Evolutionary conservation across 495 filamentous ascomycete genomes (phyloP).

Genomic region (Penicillium daleae): DNA sequence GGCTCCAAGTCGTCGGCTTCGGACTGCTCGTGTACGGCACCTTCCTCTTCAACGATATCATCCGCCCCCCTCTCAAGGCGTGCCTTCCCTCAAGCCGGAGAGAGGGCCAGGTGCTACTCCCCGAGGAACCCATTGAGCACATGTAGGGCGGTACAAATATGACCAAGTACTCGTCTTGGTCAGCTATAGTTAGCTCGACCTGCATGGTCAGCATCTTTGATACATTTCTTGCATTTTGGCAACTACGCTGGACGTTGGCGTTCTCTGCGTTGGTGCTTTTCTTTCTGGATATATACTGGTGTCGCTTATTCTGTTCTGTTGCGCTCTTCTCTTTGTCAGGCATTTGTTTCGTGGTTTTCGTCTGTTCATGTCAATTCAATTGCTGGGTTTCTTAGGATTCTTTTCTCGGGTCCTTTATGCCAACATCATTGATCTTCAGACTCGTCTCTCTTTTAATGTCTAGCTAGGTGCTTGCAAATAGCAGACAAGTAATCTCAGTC

Average conservation of each 20-base stretch:
- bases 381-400: no score
- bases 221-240: slow-evolving; percentile 13
- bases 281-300: background rate
- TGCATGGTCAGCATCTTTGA: background rate
- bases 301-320: background rate
- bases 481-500: background rate
- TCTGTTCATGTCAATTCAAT: no score
- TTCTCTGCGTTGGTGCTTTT: background rate
- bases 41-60: slow-evolving; percentile 93
- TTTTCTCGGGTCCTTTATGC: background rate
- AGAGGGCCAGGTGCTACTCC: slow-evolving; percentile 66
- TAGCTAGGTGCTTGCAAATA: background rate
- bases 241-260: slow-evolving; percentile 11
- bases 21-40: slow-evolving; percentile 92
- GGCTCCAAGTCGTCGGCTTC: slow-evolving; percentile 91
- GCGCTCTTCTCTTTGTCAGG: background rate
- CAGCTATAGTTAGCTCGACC: background rate
- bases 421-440: background rate
- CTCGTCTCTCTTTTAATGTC: slow-evolving; percentile 1
- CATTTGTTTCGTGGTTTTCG: background rate
- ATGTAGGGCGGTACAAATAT: slow-evolving; percentile 30
- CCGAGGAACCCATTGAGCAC: slow-evolving; percentile 86
- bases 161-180: background rate
- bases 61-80: slow-evolving; percentile 72
- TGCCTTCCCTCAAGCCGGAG: slow-evolving; percentile 51